phyloP scores from a whole-genome alignment of 2,329 filamentous ascomycete species.

The Neonectria ditissima region DNA sequence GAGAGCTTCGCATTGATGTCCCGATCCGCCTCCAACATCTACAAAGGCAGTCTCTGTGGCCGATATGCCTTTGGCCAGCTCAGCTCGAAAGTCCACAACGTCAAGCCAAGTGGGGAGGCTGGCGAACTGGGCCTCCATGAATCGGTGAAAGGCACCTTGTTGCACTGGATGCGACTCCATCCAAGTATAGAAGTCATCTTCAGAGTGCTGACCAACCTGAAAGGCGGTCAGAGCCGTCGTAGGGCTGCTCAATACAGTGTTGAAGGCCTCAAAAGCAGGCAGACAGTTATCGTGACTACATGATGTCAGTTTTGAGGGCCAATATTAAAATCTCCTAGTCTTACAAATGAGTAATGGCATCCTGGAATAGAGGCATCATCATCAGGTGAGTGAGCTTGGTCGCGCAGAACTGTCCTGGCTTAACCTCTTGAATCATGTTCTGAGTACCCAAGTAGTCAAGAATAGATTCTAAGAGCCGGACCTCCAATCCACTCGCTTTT shows the following conservation, averaged over 20 bases:
- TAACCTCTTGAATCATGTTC: slow-evolving; percentile 22
- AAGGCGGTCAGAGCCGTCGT: neutral
- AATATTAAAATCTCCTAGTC: neutral
- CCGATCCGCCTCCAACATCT: neutral
- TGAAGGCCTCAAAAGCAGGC: neutral
- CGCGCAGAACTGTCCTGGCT: slow-evolving; percentile 1
- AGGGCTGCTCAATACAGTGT: neutral
- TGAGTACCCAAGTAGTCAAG: neutral
- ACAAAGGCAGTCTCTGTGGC: neutral
- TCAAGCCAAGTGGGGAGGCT: neutral
- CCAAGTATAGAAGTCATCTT: neutral
- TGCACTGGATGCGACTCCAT: neutral
- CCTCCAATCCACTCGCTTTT: neutral
- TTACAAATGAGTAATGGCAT: neutral
- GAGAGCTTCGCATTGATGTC: neutral
- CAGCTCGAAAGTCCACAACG: neutral
- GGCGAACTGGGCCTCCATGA: neutral
- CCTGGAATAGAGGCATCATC: neutral
- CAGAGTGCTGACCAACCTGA: neutral
- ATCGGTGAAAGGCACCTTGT: neutral
- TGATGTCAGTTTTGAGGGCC: neutral
- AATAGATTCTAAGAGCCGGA: neutral
- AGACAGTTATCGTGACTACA: neutral
- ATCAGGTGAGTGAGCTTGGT: neutral
- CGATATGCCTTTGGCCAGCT: neutral